Evolutionary conservation across 306 rosid genomes (phyloP), one percentile per base, ranked within the genome.

Genomic region (Quercus gilva): DNA sequence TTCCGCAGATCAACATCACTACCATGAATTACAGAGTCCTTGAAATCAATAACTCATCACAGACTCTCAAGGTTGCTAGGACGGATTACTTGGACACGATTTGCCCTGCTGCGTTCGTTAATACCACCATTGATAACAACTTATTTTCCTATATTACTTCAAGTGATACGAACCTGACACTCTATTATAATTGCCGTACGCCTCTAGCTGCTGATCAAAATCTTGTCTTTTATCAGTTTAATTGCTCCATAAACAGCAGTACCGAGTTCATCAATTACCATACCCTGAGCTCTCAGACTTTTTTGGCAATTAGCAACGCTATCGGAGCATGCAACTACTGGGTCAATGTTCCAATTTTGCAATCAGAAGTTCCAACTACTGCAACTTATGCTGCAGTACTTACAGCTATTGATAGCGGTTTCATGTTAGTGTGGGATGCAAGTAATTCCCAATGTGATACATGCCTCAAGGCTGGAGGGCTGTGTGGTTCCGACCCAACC

Each of bases 341-440:
- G 5, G 87, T 88, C 11, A 20, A 23, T 5, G 75, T 88, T 58
- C 85, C 45, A 4, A 23, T 90, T 76, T 75, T 82, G n/a, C 63
- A 75, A 45, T 79, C 94, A 51, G 84, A 37, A 11, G 77, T 78
- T 35, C 37, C n/a, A 5, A 35, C 2, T 65, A 2, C 73, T 64
- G 28, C 74, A 9, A 85, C 80, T 2, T 33, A 4, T 31, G 76
- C 31, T 9, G 80, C 70, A 64, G 58, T 91, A 23, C 61, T 3
- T 58, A 79, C 14, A 11, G 87, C 83, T 26, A 65, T 93, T 18
- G 64, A 81, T 31, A 59, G 56, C 5, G 94, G 97, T 26, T 90
- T 88, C 83, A 78, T 26, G 4, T 76, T 87, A 59, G 33, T 17
- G 29, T 91, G 94, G 97, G 20, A 79, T 60, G 87, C 82, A 31